Evolutionary conservation across 1,284 basidiomycete genomes (phyloP), one percentile per base, ranked within the genome.

Genomic region (Pseudozyma thailandica): DNA sequence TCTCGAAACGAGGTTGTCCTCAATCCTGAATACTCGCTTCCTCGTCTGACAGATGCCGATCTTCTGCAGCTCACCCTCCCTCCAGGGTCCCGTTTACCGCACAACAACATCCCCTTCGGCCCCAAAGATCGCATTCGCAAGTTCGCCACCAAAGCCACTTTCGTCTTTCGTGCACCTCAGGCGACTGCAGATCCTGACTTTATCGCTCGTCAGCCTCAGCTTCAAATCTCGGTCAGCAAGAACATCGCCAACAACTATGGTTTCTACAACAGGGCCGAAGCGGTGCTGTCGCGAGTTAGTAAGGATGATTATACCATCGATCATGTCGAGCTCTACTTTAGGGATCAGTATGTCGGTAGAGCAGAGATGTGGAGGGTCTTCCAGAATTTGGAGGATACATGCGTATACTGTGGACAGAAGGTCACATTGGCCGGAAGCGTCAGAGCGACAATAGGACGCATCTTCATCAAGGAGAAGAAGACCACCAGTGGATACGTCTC

Each of bases 401-500:
- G 81, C 63, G 78, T 83, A 48, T 81, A 82, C 52, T 79, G 81
- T 31, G 80, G 81, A 0, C 81, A 83, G 25, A 78, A 73, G 47
- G 64, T 83, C 20, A 66, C 68, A 6, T 60, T 83, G 12, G 76
- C 79, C 28, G 73, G 75, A 44, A 75, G 79, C 28, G 75, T 83
- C 23, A 62, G 79, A 30, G 81, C 79, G 1, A 81, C 79, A 8
- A 64, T 83, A 26, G 79, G 79, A 2, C 66, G 78, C 41, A 75
- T 82, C 54, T 82, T 78, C 47, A 76, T 82, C 55, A 71, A 75
- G 41, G 72, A 78, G 55, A 73, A 63, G 23, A 77, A 75, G 44
- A 65, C 69, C 38, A 89, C 90, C 10, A 91, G 92, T 27, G 94
- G 90, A 1, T 90, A 90, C 62, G 87, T 98, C 51, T 92, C 91